These are phyloP conservation scores for Verticillium nubilum DNA, from an alignment of 2,329 filamentous ascomycete genomes.

Conservation along the genomic window DNA sequence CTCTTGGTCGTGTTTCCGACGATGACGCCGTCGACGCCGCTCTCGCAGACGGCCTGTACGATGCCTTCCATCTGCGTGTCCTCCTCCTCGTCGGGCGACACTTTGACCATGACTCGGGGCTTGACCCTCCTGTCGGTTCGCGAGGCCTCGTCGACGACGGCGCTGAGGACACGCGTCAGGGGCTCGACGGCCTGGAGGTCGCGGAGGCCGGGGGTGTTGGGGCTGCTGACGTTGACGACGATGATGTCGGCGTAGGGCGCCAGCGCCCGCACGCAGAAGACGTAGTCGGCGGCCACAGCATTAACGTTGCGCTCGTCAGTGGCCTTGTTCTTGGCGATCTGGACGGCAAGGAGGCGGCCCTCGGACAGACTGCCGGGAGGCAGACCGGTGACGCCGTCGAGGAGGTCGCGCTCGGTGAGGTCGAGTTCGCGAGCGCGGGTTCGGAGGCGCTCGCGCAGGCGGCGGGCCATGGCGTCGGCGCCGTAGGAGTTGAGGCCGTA, in stretches of 20 bases:
- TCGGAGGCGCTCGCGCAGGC: constrained; percentile 71
- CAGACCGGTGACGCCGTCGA: constrained; percentile 72
- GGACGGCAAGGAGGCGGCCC: constrained; percentile 78
- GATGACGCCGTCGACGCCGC: constrained; percentile 90
- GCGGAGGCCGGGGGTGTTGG: constrained; percentile 88
- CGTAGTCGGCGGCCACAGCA: constrained; percentile 75
- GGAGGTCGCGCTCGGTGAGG: constrained; percentile 64
- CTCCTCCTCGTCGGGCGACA: constrained; percentile 90
- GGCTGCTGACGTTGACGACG: constrained; percentile 97
- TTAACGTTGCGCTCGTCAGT: constrained; percentile 81
- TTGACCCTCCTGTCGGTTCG: constrained; percentile 63
- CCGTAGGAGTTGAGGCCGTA: constrained; percentile 93
- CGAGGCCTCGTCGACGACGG: constrained; percentile 75
- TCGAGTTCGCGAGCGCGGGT: constrained; percentile 69
- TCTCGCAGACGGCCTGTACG: constrained; percentile 74
- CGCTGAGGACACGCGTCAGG: constrained; percentile 71
- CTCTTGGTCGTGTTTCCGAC: constrained; percentile 96
- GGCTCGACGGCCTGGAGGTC: constrained; percentile 82
- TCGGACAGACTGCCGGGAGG: constrained; percentile 74
- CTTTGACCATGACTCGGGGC: constrained; percentile 93
- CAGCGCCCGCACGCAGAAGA: constrained; percentile 79
- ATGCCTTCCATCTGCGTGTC: constrained; percentile 82
- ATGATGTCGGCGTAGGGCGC: constrained; percentile 89
- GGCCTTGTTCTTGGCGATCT: constrained; percentile 94
- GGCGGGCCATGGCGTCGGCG: constrained; percentile 77